Conservation (phyloP, 805 yeast genomes). For the Candida golubevii region DNA sequence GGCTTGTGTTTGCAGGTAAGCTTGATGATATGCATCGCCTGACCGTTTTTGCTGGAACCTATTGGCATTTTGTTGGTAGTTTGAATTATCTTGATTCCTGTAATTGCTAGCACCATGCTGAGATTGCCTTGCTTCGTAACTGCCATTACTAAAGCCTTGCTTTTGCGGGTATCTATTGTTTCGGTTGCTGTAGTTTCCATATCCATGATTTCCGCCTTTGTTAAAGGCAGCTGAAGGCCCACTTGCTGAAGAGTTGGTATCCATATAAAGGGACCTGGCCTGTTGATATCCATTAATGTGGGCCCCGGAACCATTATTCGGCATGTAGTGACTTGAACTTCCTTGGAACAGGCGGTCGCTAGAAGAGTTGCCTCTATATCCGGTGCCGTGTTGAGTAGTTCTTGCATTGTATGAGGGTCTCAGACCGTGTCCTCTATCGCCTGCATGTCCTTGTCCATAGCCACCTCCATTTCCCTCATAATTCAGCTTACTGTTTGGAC, state of each 20-base stretch:
- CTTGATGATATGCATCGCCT: conserved; percentile 13
- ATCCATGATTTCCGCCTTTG: neutral
- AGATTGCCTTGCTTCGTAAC: neutral
- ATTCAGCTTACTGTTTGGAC: conserved; percentile 8
- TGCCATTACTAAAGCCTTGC: neutral
- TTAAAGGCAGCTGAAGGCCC: too few species aligned
- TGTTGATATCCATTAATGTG: too few species aligned
- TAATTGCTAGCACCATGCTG: neutral
- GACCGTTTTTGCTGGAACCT: conserved; percentile 5
- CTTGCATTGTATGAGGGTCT: conserved; percentile 2
- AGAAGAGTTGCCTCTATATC: conserved; percentile 1
- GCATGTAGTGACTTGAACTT: too few species aligned
- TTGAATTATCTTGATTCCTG: neutral
- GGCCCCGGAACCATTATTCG: too few species aligned
- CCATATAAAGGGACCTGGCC: too few species aligned
- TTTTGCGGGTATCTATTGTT: conserved; percentile 1
- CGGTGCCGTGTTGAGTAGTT: conserved; percentile 2
- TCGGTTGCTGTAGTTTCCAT: neutral
- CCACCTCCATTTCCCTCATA: neutral
- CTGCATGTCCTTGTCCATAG: conserved; percentile 2
- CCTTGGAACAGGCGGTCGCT: conserved; percentile 4
- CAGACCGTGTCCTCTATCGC: conserved; percentile 3
- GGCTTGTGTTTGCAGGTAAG: conserved; percentile 15
- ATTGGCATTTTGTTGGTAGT: conserved; percentile 1
- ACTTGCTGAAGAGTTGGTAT: too few species aligned